Conservation (phyloP, 208 protist species). For the Crithidia expoeki region DNA sequence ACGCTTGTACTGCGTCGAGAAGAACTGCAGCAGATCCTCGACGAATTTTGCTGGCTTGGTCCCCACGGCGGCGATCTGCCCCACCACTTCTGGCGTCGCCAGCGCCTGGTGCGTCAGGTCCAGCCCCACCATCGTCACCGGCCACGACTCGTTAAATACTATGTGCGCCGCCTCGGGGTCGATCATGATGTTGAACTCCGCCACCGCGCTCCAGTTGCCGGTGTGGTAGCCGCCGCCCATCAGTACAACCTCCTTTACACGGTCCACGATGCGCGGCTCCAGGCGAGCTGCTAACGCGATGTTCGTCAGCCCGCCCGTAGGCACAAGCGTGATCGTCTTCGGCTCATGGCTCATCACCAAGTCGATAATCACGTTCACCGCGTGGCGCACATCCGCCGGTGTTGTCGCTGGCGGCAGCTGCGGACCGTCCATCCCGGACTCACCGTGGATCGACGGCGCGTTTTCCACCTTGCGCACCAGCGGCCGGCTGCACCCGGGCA, state of each 20-base stretch:
- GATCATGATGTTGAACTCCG: constrained; percentile 82
- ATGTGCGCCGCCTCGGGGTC: constrained; percentile 85
- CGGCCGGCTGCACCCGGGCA: constrained; percentile 46
- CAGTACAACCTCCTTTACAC: constrained; percentile 76
- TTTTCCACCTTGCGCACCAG: constrained; percentile 42
- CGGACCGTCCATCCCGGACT: constrained; percentile 60
- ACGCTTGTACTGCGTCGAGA: constrained; percentile 16
- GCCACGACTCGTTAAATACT: constrained; percentile 67
- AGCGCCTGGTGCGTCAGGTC: constrained; percentile 84
- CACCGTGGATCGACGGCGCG: constrained; percentile 73
- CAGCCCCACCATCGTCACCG: constrained; percentile 81
- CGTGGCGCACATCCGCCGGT: constrained; percentile 44
- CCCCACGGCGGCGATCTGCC: constrained; percentile 40
- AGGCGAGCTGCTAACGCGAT: constrained; percentile 70
- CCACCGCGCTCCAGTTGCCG: constrained; percentile 60
- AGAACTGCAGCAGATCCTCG: constrained; percentile 15
- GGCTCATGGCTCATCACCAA: constrained; percentile 59
- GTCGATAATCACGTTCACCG: constrained; percentile 64
- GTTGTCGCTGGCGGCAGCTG: constrained; percentile 31
- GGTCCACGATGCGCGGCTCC: constrained; percentile 72
- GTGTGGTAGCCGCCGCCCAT: constrained; percentile 75
- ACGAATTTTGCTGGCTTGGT: constrained; percentile 44
- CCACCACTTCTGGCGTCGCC: constrained; percentile 47
- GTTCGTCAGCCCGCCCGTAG: constrained; percentile 83
- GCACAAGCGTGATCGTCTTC: constrained; percentile 58